Base-by-base conservation (phyloP, 768 basidiomycete genomes). In the Tulasnella sp. region DNA sequence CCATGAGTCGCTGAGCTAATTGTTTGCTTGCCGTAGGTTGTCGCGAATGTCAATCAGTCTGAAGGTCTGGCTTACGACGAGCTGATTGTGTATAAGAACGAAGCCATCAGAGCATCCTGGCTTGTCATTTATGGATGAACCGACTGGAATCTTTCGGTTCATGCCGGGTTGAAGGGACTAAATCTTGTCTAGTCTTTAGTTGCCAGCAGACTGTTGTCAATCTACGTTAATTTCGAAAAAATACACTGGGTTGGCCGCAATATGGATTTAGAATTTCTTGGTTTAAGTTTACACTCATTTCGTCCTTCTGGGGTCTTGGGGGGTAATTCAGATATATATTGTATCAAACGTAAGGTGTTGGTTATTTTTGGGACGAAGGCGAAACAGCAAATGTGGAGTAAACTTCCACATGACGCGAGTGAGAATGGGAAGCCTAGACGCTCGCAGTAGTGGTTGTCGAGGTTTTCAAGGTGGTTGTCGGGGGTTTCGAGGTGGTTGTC, bases 61-160 rank as follows among this genome's bases (percentile, higher is more conserved):
- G 89, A 88, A 37, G 87, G 86, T 69, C 82, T 92, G 42, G 91
- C 91, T 79, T 89, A 91, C 68, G 91, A 92, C 79, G 91, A 92
- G 79, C 81, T 91, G 34, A 86, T 92, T 11, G 90, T 91, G 37
- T 92, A 91, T 79, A 83, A 84, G 58, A 90, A 91, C 81, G 89
- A 91, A 76, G 91, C 91, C 1, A 91, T 91, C 72, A 83, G 90
- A 52, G 90, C 91, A 4, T 90, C 91, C 19, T 92, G 89, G 80
- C 84, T 92, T 42, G 88, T 92, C 36, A 86, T 91, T 82, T 92
- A 91, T 77, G 90, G 91, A 25, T 70, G 36, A 70, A 0, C 11
- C 31, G 29, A 5, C 29, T 34, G 3, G 0, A 5, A 11, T 29
- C 4, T 11, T 64, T 34, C 12, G 11, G 11, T 12, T 31, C 9